Evolutionary conservation across 1,139 yeast species (phyloP), one percentile per base, ranked within the genome.

Genomic region (Yamadazyma mexicana): DNA sequence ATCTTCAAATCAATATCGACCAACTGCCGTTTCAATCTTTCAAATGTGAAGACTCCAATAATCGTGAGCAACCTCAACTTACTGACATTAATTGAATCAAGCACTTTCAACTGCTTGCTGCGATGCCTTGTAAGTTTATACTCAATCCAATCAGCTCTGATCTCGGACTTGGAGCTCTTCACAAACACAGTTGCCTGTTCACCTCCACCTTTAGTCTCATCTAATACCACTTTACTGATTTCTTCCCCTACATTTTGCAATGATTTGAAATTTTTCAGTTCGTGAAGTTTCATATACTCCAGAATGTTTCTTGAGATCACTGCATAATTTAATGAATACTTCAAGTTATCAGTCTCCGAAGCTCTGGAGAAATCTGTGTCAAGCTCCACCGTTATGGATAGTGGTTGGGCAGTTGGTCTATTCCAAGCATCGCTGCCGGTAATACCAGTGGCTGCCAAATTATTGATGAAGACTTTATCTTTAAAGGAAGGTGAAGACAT

Each of bases 1-100:
- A 83, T 56, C 23, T 62, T 59, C 32, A 83, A 52, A 47, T 83
- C 86, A 25, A 91, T 66, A 18, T 79, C 71, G 8, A 87, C 85
- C 44, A 77, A 81, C 61, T 92, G 98, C 49, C 79, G 79, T 54
- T 85, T 83, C 26, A 83, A 61, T 45, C 98, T 70, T 58, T 92
- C 98, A 62, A 89, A 87, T 1, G 91, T 84, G 64, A 88, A 91
- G 7, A 92, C 94, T 3, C 98, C 98, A 50, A 92, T 86, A 30
- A 89, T 73, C 0, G 96, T 84, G 37, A 84, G 73, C 22, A 87
- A 61, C 40, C 76, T 72, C 37, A 91, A 64, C 11, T 77, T 75
- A 22, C 68, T 66, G 27, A 85, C 75, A 23, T 56, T 59, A 6
- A 85, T 66, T 7, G 49, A 31, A 49, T 80, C 87, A 2, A 46